Conservation (phyloP, 208 protist species). For the Porcisia hertigi region DNA sequence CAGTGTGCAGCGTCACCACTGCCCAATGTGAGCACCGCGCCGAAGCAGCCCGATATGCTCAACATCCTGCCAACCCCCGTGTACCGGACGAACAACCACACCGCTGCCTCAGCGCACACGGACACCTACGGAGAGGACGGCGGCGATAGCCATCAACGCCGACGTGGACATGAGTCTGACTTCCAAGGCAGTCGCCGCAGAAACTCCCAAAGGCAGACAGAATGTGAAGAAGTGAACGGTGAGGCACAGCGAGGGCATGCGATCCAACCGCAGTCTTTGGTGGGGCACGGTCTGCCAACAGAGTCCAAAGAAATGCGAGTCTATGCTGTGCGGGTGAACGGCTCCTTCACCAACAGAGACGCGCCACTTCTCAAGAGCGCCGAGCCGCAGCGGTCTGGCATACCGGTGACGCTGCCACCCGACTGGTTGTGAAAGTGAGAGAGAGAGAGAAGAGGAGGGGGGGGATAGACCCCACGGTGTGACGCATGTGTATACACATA, state of each 20-base stretch:
- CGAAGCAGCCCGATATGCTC: background rate
- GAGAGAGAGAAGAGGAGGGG: background rate
- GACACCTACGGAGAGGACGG: background rate
- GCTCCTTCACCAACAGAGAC: constrained; percentile 33
- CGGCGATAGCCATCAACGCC: background rate
- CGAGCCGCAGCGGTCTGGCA: constrained; percentile 40
- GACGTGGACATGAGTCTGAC: background rate
- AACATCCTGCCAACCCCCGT: background rate
- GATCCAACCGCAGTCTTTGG: background rate
- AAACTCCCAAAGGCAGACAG: background rate
- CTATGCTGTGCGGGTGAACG: constrained; percentile 43
- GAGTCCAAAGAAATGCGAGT: constrained; percentile 56
- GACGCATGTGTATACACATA: background rate
- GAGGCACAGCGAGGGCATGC: background rate
- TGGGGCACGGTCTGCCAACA: constrained; percentile 20
- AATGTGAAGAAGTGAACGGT: background rate
- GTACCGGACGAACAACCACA: constrained; percentile 1
- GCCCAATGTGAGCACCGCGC: background rate
- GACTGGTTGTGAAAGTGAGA: constrained; percentile 21
- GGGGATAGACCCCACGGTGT: too few relatives aligned
- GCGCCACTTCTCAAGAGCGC: constrained; percentile 31
- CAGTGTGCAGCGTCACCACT: background rate
- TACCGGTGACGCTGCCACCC: constrained; percentile 47
- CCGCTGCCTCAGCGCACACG: background rate
- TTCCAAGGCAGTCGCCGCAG: background rate